Base-by-base conservation (phyloP, 1,139 yeast genomes). In the Protomyces lactucae-debilis region DNA sequence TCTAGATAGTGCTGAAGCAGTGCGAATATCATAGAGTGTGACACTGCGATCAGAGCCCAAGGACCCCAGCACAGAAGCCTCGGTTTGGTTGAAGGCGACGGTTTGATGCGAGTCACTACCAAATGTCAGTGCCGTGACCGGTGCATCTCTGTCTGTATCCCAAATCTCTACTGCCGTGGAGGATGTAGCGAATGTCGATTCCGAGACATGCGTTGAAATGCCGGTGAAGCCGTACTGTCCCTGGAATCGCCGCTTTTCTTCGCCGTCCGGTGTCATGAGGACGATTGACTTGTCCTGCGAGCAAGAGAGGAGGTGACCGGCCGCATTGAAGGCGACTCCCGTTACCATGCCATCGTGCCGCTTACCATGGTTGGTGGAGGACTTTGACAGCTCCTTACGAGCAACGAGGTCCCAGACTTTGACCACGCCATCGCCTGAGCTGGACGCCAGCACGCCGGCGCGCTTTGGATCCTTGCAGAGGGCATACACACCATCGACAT, bases 331-430 rank as follows among this genome's bases (percentile, higher is more conserved):
- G 39, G 88, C 82, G 46, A 95, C 79, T 2, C 98, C 99, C 52
- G 91, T 83, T 51, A 92, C 92, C 81, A 89, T 84, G 8, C 96
- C 97, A 70, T 86, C 85, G 76, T 95, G 99, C 0, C 96, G 99
- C 73, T 86, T 85, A 72, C 88, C 89, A 57, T 91, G 83, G 65
- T 85, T 84, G 3, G 83, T 76, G 21, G 25, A 18, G 12, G 48
- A 10, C 25, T 18, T n/a, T 43, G 48, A 43, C 12, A 4, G 48
- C 73, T 93, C 97, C 23, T 84, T 84, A 69, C 95, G 81, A 28
- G 88, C 81, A 0, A 86, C 79, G 74, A 90, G 75, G 75, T 92
- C 90, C 99, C 99, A 95, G 72, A 89, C 87, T 75, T 95, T 95
- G 69, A 95, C 83, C 8, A 88, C 84, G 37, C 99, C 99, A 74